phyloP scores from a whole-genome alignment of 163 green algal genomes.

The Volvox carteri region DNA sequence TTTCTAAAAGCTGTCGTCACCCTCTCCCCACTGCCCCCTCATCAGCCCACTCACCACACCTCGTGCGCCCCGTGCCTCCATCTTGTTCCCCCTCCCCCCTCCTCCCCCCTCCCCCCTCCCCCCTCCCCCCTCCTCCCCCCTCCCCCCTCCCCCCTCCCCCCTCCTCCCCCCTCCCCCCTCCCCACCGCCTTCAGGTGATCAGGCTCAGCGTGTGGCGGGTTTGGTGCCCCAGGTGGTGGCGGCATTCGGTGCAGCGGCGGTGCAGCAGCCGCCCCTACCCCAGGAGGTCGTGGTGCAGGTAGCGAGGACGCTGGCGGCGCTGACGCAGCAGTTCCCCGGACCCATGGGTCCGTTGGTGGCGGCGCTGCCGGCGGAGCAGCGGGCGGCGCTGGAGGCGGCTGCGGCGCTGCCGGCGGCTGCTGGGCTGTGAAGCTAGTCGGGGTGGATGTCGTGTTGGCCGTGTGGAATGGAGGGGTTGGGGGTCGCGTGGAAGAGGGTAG shows the following conservation, averaged over 20 bases:
- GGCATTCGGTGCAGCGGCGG: slow-evolving; percentile 60
- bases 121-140: not conserved
- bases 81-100: not conserved
- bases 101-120: not conserved
- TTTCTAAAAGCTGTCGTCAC: too few relatives aligned
- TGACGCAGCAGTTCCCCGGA: slow-evolving; percentile 57
- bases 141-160: not conserved
- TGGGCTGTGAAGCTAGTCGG: too few relatives aligned
- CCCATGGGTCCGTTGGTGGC: slow-evolving; percentile 62
- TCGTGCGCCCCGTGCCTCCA: not conserved
- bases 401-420: not conserved
- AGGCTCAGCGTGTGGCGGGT: slow-evolving; percentile 43
- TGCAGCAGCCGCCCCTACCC: slow-evolving; percentile 53
- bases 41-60: not conserved
- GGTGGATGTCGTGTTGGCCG: too few relatives aligned
- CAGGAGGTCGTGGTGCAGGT: slow-evolving; percentile 19
- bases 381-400: slow-evolving; percentile 57
- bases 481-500: too few relatives aligned
- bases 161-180: too few relatives aligned
- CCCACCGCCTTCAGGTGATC: slow-evolving; percentile 28
- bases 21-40: too few relatives aligned
- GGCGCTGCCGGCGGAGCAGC: slow-evolving; percentile 63
- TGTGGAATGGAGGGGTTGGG: too few relatives aligned
- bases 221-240: slow-evolving; percentile 53
- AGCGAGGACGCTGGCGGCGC: slow-evolving; percentile 52